Percentiles rank a stretch among this genome's conserved stretches.
These are phyloP conservation scores for Leptodermis oblonga DNA, from an alignment of 257 asterid species.

Conservation along the genomic window DNA sequence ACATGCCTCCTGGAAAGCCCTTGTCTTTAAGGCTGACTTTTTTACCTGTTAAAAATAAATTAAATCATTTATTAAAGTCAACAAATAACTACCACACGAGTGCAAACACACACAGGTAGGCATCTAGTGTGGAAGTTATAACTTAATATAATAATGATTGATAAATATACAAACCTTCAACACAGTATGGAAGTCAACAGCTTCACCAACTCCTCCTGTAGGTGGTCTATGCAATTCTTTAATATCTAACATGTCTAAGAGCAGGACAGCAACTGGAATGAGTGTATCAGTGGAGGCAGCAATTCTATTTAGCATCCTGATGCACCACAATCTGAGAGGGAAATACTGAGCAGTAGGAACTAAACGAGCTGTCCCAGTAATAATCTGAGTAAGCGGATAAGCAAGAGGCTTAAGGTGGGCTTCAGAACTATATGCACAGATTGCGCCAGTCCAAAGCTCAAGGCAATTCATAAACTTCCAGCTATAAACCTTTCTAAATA, in stretches of 20 bases:
- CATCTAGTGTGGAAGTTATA: not conserved
- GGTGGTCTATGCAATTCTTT: constrained; percentile 88
- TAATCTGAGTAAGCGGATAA: constrained; percentile 85
- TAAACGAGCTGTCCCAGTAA: constrained; percentile 83
- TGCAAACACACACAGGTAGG: not conserved
- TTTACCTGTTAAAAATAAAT: constrained; percentile 50
- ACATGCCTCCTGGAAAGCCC: constrained; percentile 91
- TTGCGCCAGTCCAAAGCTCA: constrained; percentile 96
- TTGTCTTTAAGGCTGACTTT: constrained; percentile 69
- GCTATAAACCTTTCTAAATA: constrained; percentile 82
- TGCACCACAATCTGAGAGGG: constrained; percentile 90
- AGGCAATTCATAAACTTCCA: constrained; percentile 91
- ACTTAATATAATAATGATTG: constrained; percentile 5
- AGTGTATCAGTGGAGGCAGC: constrained; percentile 71
- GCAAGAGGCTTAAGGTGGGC: constrained; percentile 79
- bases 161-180: constrained; percentile 49
- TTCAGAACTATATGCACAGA: constrained; percentile 71
- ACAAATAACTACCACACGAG: not conserved
- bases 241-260: constrained; percentile 81
- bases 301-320: constrained; percentile 84
- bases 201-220: constrained; percentile 90
- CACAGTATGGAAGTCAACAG: constrained; percentile 61
- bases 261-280: constrained; percentile 79
- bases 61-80: not conserved
- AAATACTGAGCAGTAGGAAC: constrained; percentile 84